A percentile compares a stretch with the other conserved stretches of the same genome.
Evolutionary conservation across 148 eudicot genomes (phyloP).

Genomic region (Dysphania ambrosioides): DNA sequence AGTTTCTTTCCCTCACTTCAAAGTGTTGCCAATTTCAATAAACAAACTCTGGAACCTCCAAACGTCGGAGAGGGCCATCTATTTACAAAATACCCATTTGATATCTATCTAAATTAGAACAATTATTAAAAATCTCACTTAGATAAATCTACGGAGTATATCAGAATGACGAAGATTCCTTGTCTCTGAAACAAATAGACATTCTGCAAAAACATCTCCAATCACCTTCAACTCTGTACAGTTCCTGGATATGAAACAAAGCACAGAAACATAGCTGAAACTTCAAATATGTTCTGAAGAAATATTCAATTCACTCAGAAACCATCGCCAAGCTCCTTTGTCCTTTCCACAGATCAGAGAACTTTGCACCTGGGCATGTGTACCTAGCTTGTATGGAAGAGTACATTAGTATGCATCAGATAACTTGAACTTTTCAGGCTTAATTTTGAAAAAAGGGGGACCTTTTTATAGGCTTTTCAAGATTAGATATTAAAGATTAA

Average conservation of each 20-base stretch:
- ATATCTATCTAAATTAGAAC: too few species aligned
- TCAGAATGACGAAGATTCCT: neutral
- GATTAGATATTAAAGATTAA: too few species aligned
- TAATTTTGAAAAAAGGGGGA: too few species aligned
- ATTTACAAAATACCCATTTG: neutral
- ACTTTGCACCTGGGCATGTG: neutral
- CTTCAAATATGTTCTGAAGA: neutral
- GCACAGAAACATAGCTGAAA: neutral
- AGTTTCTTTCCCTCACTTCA: too few species aligned
- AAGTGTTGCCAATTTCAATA: too few species aligned
- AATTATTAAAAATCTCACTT: neutral
- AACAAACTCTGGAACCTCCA: too few species aligned
- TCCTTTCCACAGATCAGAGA: neutral
- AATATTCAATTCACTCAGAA: neutral
- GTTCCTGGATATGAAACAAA: neutral
- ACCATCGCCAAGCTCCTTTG: neutral
- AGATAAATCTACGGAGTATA: neutral
- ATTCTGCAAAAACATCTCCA: neutral
- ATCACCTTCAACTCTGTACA: neutral
- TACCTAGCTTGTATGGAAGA: neutral
- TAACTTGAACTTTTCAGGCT: too few species aligned
- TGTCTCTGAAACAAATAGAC: neutral
- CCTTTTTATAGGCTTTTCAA: too few species aligned
- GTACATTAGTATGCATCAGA: neutral
- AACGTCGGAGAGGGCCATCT: neutral